phyloP scores from a whole-genome alignment of 1,139 yeast species.

The Taiozyma sp. region DNA sequence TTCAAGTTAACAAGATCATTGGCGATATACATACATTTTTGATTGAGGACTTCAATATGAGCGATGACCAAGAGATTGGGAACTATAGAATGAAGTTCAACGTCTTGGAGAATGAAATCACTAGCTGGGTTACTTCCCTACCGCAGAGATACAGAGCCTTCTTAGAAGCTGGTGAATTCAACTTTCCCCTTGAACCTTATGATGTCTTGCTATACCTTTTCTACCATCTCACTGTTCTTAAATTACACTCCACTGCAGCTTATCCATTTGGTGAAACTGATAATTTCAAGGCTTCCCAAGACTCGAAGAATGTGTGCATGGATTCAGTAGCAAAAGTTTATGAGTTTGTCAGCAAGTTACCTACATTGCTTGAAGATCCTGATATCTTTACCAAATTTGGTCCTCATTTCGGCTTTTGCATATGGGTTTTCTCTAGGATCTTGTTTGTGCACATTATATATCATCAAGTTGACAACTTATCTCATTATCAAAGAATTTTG shows the following conservation, averaged over 20 bases:
- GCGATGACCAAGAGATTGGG: constrained; percentile 12
- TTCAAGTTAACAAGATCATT: constrained; percentile 16
- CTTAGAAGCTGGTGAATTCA: constrained; percentile 13
- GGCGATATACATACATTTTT: constrained; percentile 20
- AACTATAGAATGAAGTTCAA: constrained; percentile 17
- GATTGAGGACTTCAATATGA: constrained; percentile 17
- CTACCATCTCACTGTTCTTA: constrained; percentile 28
- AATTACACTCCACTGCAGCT: constrained; percentile 30
- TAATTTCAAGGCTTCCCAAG: constrained; percentile 25
- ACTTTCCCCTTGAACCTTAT: constrained; percentile 6
- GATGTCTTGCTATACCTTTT: constrained; percentile 24
- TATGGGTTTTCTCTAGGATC: constrained; percentile 34
- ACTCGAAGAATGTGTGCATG: constrained; percentile 26
- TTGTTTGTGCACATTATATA: constrained; percentile 30
- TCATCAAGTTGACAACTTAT: constrained; percentile 9
- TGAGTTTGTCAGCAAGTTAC: constrained; percentile 19
- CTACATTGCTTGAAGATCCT: constrained; percentile 9
- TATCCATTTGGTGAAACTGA: constrained; percentile 30
- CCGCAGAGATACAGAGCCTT: constrained; percentile 11
- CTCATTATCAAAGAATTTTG: constrained; percentile 22
- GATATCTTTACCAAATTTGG: constrained; percentile 26
- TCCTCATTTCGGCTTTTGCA: constrained; percentile 31
- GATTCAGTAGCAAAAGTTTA: constrained; percentile 23
- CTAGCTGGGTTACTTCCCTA: constrained; percentile 14
- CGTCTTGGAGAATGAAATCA: constrained; percentile 14